Conservation (phyloP, 192 early-diverging fungal species). For the Podila verticillata region DNA sequence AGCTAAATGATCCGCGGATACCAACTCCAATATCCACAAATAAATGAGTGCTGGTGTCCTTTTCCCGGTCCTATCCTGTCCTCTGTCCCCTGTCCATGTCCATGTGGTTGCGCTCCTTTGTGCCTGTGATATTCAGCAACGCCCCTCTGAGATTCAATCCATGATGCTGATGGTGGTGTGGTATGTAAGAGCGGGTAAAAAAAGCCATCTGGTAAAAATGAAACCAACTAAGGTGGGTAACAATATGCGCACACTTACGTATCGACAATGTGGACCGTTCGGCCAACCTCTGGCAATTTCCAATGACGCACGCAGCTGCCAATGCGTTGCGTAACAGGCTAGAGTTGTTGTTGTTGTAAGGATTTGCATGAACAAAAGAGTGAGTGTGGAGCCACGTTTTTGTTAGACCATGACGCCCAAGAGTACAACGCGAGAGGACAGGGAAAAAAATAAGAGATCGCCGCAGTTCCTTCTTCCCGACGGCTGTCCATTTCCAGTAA, state of each 20-base stretch:
- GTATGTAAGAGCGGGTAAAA: background rate
- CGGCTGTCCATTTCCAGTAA: background rate
- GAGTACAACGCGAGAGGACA: background rate
- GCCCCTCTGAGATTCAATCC: background rate
- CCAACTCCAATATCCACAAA: no score
- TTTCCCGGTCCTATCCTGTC: no score
- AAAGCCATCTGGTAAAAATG: background rate
- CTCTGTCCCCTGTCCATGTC: no score
- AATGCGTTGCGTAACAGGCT: constrained; percentile 50
- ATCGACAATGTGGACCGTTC: constrained; percentile 50
- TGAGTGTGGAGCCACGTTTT: background rate
- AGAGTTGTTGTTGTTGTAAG: background rate
- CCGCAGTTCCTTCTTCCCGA: background rate
- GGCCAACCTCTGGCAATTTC: constrained; percentile 46
- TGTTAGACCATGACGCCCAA: background rate
- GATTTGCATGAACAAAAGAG: background rate
- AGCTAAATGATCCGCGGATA: no score
- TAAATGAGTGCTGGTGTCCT: no score
- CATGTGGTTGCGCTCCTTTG: background rate
- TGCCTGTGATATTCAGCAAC: background rate
- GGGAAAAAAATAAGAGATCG: constrained; percentile 1
- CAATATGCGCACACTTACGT: constrained; percentile 24
- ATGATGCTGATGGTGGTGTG: no score
- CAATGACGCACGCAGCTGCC: constrained; percentile 49
- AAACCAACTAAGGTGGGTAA: background rate